Evolutionary conservation across 2,329 filamentous ascomycete species (phyloP), one percentile per base, ranked within the genome.

Genomic region (Nannizziopsis arthrosporioides): DNA sequence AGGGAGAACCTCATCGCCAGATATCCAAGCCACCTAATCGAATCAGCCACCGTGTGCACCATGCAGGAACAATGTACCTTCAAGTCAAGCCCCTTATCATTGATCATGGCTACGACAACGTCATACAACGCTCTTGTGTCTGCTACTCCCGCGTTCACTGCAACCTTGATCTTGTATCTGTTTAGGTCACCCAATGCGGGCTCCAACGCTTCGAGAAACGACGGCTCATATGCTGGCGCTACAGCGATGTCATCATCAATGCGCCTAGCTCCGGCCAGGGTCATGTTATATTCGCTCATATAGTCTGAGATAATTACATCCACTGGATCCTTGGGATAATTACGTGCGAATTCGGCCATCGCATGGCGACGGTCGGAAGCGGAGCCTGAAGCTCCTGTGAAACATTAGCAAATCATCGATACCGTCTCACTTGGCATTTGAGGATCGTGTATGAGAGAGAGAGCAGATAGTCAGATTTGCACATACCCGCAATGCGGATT

Each of bases 271-370:
- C 63, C 61, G 52, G 65, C 48, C 8, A 60, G 61, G 17, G 73
- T 71, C 65, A 78, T 75, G 57, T 77, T 78, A 53, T 70, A 68
- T 51, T 73, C 70, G 49, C 66, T 68, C 64, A 73, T 70, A 57
- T 68, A 71, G 53, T 72, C 69, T 3, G 66, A 65, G 44, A 70
- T 69, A 40, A 72, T 69, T 4, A 71, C 66, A 57, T 72, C 69
- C 27, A 71, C 61, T 3, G 70, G 67, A 22, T 74, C 73, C 11
- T 63, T 62, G 5, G 63, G 58, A 42, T 66, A 55, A 47, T 68
- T 63, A 17, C 54, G 61, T 14, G 68, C 69, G 51, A 72, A 68
- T 27, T 65, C 61, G 19, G 64, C 59, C 41, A 71, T 66, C 18
- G 66, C 69, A 65, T 70, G 66, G 40, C 68, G 66, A 15, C 69